A percentile compares a stretch with the other conserved stretches of the same genome.
These are phyloP conservation scores for Ophiostoma australiae DNA, from an alignment of 2,329 filamentous ascomycete species.

Conservation along the genomic window DNA sequence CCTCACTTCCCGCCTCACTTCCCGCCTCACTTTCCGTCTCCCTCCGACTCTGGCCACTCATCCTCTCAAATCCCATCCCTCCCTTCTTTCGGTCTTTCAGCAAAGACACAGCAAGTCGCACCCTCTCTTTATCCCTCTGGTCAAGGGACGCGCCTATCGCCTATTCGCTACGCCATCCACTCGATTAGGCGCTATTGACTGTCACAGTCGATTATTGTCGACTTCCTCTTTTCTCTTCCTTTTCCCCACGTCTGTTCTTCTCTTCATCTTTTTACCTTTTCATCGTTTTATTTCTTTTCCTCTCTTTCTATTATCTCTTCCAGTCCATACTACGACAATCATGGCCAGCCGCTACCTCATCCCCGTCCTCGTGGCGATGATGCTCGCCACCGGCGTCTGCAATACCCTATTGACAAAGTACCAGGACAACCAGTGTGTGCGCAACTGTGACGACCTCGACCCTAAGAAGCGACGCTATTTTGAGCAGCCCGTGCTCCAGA, in stretches of 20 bases:
- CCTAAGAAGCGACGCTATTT: conserved; percentile 66
- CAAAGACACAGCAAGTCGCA: neutral
- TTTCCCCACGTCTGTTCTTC: neutral
- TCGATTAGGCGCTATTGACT: conserved; percentile 12
- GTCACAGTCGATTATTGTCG: neutral
- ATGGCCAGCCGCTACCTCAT: conserved; percentile 72
- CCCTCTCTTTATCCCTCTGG: neutral
- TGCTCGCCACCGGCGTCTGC: conserved; percentile 92
- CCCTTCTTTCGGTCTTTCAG: neutral
- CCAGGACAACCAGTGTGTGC: conserved; percentile 97
- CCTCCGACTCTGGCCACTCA: neutral
- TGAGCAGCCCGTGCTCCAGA: conserved; percentile 94
- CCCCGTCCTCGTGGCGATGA: conserved; percentile 87
- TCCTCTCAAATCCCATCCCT: neutral
- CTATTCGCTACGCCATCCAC: neutral
- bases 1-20: neutral
- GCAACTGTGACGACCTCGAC: conserved; percentile 71
- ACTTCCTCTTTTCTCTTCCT: neutral
- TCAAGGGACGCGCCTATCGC: neutral
- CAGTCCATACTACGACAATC: conserved; percentile 26
- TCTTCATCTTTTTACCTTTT: neutral
- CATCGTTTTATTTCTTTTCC: neutral
- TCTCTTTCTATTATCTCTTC: neutral
- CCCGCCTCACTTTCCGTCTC: neutral
- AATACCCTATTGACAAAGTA: conserved; percentile 97